Evolutionary conservation across 768 basidiomycete species (phyloP).

Genomic region (Coprinopsis marcescibilis): DNA sequence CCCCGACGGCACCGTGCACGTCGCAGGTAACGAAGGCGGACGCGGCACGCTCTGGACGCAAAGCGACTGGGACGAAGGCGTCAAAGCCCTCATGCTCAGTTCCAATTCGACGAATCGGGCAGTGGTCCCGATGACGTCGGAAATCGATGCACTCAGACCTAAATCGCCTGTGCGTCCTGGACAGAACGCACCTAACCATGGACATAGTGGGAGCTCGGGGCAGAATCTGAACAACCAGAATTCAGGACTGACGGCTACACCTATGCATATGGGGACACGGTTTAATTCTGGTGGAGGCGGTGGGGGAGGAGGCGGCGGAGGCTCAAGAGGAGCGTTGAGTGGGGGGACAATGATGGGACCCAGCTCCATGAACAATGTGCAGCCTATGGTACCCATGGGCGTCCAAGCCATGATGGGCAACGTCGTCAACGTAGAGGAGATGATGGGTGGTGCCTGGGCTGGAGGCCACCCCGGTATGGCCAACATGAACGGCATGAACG

Average conservation of each 20-base stretch:
- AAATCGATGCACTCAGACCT: constrained; percentile 79
- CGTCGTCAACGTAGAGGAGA: constrained; percentile 10
- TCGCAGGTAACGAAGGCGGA: constrained; percentile 37
- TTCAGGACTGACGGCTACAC: constrained; percentile 1
- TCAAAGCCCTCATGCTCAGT: constrained; percentile 50
- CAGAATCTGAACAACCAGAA: constrained; percentile 5
- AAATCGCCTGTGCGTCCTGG: constrained; percentile 61
- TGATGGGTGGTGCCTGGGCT: constrained; percentile 8
- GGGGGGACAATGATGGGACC: constrained; percentile 9
- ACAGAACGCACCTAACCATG: not conserved
- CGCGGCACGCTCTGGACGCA: constrained; percentile 50
- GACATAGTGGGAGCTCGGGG: constrained; percentile 3
- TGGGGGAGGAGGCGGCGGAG: constrained; percentile 2
- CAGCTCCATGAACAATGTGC: constrained; percentile 9
- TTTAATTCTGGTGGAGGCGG: constrained; percentile 11
- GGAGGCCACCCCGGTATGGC: constrained; percentile 8
- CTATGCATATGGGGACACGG: constrained; percentile 1
- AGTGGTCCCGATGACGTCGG: constrained; percentile 68
- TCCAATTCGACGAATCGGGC: no score
- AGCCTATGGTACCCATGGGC: constrained; percentile 22
- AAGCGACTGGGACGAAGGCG: constrained; percentile 59
- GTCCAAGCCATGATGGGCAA: constrained; percentile 4
- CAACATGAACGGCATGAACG: constrained; percentile 11
- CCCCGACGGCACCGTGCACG: constrained; percentile 27
- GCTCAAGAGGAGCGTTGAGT: constrained; percentile 4